Evolutionary conservation across 2,329 filamentous ascomycete genomes (phyloP).

Genomic region (Fusarium agapanthi): DNA sequence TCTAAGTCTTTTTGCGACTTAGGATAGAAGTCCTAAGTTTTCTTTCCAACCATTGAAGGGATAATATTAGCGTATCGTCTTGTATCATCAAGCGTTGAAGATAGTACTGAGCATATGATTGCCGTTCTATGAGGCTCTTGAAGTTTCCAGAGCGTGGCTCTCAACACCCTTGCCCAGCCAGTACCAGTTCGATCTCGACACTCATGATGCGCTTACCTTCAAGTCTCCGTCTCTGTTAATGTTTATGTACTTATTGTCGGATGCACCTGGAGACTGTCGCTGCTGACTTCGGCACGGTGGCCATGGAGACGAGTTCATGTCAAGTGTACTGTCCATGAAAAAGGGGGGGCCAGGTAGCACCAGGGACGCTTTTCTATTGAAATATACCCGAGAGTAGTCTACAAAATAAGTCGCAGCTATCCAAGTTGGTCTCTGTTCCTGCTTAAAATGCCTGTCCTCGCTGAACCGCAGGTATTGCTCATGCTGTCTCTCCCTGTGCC

Average conservation of each 20-base stretch:
- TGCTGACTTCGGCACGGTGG: not conserved
- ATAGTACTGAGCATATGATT: not conserved
- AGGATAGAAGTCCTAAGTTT: not conserved
- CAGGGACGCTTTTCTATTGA: no score
- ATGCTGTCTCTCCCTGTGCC: not conserved
- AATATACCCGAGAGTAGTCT: not conserved
- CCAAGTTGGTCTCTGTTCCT: not conserved
- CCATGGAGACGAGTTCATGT: not conserved
- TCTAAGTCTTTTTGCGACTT: not conserved
- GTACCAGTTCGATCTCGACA: not conserved
- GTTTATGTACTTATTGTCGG: not conserved
- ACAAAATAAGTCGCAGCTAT: no score
- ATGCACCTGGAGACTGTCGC: not conserved
- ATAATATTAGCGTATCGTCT: not conserved
- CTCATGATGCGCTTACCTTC: not conserved
- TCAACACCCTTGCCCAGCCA: not conserved
- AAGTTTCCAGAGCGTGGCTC: not conserved
- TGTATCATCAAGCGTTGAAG: not conserved
- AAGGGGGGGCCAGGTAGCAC: not conserved
- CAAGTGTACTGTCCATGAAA: not conserved
- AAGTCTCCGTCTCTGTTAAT: not conserved
- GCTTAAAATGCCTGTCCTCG: not conserved
- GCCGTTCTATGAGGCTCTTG: not conserved
- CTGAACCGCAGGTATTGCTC: not conserved
- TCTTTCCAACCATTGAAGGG: not conserved